Evolutionary conservation across 192 early-diverging fungal species (phyloP).

Genomic region (Entomortierella lignicola): DNA sequence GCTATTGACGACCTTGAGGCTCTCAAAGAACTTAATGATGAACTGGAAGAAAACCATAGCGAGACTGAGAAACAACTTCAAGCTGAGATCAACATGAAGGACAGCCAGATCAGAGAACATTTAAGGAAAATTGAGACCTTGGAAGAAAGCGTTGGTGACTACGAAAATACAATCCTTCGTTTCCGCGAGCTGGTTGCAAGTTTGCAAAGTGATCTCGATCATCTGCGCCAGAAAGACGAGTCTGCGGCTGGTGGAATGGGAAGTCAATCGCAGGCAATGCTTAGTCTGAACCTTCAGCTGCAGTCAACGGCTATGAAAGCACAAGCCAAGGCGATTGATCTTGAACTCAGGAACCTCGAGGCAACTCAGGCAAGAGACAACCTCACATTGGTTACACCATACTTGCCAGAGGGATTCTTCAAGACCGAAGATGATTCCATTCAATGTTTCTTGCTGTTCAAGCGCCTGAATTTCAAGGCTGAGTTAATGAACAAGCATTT

Average conservation of each 20-base stretch:
- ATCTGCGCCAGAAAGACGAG: conserved; percentile 74
- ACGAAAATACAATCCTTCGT: conserved; percentile 85
- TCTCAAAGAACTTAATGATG: conserved; percentile 90
- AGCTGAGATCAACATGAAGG: conserved; percentile 85
- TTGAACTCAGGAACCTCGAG: conserved; percentile 90
- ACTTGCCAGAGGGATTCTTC: conserved; percentile 88
- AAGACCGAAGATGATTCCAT: conserved; percentile 83
- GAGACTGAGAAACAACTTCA: conserved; percentile 88
- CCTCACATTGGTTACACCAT: conserved; percentile 73
- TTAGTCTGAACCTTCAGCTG: conserved; percentile 82
- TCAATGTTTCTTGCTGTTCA: conserved; percentile 77
- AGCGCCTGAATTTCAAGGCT: conserved; percentile 86
- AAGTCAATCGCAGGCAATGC: conserved; percentile 83
- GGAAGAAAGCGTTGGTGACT: conserved; percentile 88
- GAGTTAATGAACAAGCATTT: conserved; percentile 80
- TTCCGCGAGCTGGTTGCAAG: conserved; percentile 86
- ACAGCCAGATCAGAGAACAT: conserved; percentile 72
- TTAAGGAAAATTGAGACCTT: conserved; percentile 66
- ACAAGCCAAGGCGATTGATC: conserved; percentile 90
- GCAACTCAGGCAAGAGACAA: conserved; percentile 85
- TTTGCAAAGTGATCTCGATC: conserved; percentile 81
- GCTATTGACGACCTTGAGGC: conserved; percentile 90
- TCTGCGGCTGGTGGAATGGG: conserved; percentile 60
- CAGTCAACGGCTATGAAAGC: conserved; percentile 84
- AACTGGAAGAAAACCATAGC: conserved; percentile 93